Evolutionary conservation across 768 basidiomycete genomes (phyloP).

Genomic region (Crassisporium funariophilum): DNA sequence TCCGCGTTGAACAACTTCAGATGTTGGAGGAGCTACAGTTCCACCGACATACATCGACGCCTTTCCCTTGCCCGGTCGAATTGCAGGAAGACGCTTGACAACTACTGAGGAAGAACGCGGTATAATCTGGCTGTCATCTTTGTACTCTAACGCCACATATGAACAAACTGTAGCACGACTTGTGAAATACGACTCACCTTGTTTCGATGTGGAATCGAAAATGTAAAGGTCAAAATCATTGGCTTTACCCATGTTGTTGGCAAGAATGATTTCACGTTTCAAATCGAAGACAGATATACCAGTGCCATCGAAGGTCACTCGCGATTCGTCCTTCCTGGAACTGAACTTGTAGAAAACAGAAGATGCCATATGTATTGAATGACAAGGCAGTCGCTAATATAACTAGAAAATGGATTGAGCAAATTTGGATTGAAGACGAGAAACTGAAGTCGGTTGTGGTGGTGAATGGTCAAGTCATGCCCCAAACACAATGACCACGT

Average conservation of each 20-base stretch:
- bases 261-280: slow-evolving; percentile 97
- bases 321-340: slow-evolving; percentile 91
- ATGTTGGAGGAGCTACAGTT: slow-evolving; percentile 41
- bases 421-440: not conserved
- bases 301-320: slow-evolving; percentile 97
- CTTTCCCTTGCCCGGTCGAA: slow-evolving; percentile 80
- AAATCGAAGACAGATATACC: slow-evolving; percentile 99
- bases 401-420: slow-evolving; percentile 19
- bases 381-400: slow-evolving; percentile 32
- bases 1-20: slow-evolving; percentile 45
- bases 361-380: slow-evolving; percentile 66
- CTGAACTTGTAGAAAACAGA: slow-evolving; percentile 99
- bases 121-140: slow-evolving; percentile 88
- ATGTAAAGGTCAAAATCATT: slow-evolving; percentile 95
- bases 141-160: slow-evolving; percentile 64
- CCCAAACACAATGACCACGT: no score
- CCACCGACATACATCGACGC: slow-evolving; percentile 71
- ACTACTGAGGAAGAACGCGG: slow-evolving; percentile 94
- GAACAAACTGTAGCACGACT: not conserved
- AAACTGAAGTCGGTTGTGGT: no score
- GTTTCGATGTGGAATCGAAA: slow-evolving; percentile 80
- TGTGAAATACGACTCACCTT: slow-evolving; percentile 62
- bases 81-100: slow-evolving; percentile 86
- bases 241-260: slow-evolving; percentile 94
- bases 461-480: no score